A percentile compares a stretch with the other conserved stretches of the same genome.
Evolutionary conservation across 441 rosid species (phyloP).

Genomic region (Eutrema salsugineum): DNA sequence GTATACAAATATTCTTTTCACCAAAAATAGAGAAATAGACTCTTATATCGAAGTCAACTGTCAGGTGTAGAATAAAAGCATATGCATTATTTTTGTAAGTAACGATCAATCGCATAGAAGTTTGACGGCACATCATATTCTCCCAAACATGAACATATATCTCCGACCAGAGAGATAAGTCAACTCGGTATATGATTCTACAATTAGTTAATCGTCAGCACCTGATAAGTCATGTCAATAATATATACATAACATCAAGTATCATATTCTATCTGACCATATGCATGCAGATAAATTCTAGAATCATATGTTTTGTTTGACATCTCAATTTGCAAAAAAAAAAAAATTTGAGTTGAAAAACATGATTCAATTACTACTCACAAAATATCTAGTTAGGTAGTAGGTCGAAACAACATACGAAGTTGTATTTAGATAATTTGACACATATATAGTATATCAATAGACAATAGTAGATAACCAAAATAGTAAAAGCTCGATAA

Average conservation of each 20-base stretch:
- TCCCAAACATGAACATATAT: constrained; percentile 15
- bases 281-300: constrained; percentile 11
- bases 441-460: no score
- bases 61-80: constrained; percentile 11
- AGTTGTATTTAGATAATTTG: background rate
- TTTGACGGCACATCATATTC: constrained; percentile 12
- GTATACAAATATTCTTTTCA: constrained; percentile 15
- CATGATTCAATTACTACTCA: background rate
- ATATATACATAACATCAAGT: constrained; percentile 3
- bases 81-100: background rate
- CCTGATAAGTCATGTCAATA: constrained; percentile 28
- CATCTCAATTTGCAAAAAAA: background rate
- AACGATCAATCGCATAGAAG: constrained; percentile 2
- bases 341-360: background rate
- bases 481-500: background rate
- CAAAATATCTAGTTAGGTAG: background rate
- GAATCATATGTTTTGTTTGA: constrained; percentile 5
- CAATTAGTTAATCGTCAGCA: constrained; percentile 23
- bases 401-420: background rate
- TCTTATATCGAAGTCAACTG: constrained; percentile 19
- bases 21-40: constrained; percentile 10
- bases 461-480: background rate
- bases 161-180: constrained; percentile 23
- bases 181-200: constrained; percentile 33
- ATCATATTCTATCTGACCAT: constrained; percentile 27